phyloP scores from a whole-genome alignment of 352 stramenopile genomes.

The Lagenidium giganteum region DNA sequence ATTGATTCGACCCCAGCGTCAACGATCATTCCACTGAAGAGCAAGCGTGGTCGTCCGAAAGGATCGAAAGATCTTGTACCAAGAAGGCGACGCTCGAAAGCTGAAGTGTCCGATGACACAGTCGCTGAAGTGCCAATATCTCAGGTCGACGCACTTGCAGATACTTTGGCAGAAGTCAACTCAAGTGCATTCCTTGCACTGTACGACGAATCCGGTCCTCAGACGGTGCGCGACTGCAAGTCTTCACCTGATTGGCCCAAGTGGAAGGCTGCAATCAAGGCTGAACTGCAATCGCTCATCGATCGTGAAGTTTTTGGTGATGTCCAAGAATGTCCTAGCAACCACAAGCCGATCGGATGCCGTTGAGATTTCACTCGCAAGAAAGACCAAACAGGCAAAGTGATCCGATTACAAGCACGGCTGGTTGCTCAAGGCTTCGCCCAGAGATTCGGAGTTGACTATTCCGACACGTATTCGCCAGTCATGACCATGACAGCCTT shows the following conservation, averaged over 20 bases:
- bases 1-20: slow-evolving; percentile 3
- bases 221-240: slow-evolving; percentile 7
- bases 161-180: slow-evolving; percentile 4
- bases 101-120: too few relatives aligned
- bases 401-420: too few relatives aligned
- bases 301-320: too few relatives aligned
- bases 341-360: too few relatives aligned
- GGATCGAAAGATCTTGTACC: slow-evolving; percentile 4
- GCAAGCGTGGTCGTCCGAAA: slow-evolving; percentile 9
- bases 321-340: too few relatives aligned
- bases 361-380: too few relatives aligned
- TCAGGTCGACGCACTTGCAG: neutral
- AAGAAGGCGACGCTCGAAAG: slow-evolving; percentile 7
- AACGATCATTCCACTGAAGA: neutral
- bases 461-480: too few relatives aligned
- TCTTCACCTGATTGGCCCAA: slow-evolving; percentile 3
- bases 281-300: slow-evolving; percentile 6
- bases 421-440: too few relatives aligned
- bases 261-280: slow-evolving; percentile 8
- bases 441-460: too few relatives aligned
- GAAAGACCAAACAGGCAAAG: too few relatives aligned
- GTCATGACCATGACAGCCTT: too few relatives aligned
- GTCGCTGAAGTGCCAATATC: too few relatives aligned
- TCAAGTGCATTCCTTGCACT: slow-evolving; percentile 6
- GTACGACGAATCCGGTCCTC: slow-evolving; percentile 3